Conservation (phyloP, 2,329 filamentous ascomycete species). For the Ustilaginoidea virens region DNA sequence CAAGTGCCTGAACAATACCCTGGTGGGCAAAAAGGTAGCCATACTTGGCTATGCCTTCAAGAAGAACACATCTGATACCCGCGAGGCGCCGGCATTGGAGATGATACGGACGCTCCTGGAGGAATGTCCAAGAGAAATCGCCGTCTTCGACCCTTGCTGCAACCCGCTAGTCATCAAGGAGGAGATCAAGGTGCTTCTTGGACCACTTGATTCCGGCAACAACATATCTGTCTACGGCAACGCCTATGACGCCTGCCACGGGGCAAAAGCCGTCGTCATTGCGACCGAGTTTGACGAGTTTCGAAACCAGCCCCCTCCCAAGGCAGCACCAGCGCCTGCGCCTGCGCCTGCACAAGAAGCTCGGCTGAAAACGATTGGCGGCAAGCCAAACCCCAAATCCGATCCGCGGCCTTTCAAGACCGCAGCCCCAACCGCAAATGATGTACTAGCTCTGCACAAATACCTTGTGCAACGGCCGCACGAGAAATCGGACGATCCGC, state of each 20-base stretch:
- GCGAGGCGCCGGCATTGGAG: constrained; percentile 54
- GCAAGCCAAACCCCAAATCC: constrained; percentile 22
- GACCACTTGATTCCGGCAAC: constrained; percentile 21
- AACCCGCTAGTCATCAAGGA: constrained; percentile 32
- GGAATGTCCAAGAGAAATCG: constrained; percentile 47
- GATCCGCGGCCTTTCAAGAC: constrained; percentile 32
- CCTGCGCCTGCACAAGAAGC: constrained; percentile 12
- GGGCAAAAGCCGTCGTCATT: constrained; percentile 34
- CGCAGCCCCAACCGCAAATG: constrained; percentile 23
- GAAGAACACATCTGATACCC: constrained; percentile 61
- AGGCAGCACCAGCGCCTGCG: constrained; percentile 11
- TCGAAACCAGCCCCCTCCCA: constrained; percentile 23
- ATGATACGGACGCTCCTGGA: constrained; percentile 50
- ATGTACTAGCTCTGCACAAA: constrained; percentile 32
- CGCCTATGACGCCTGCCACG: constrained; percentile 32
- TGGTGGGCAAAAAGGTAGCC: constrained; percentile 54
- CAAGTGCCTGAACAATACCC: constrained; percentile 49
- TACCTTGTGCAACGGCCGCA: constrained; percentile 21
- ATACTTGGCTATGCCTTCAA: constrained; percentile 69
- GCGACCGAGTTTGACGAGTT: constrained; percentile 44
- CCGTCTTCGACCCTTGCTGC: constrained; percentile 53
- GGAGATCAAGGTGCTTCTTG: constrained; percentile 32
- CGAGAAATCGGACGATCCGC: constrained; percentile 23
- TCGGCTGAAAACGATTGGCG: constrained; percentile 16
- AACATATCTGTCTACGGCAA: constrained; percentile 31